A percentile compares a stretch with the other conserved stretches of the same genome.
These are phyloP conservation scores for Polytolypa hystricis DNA, from an alignment of 2,329 filamentous ascomycete species.

Conservation along the genomic window DNA sequence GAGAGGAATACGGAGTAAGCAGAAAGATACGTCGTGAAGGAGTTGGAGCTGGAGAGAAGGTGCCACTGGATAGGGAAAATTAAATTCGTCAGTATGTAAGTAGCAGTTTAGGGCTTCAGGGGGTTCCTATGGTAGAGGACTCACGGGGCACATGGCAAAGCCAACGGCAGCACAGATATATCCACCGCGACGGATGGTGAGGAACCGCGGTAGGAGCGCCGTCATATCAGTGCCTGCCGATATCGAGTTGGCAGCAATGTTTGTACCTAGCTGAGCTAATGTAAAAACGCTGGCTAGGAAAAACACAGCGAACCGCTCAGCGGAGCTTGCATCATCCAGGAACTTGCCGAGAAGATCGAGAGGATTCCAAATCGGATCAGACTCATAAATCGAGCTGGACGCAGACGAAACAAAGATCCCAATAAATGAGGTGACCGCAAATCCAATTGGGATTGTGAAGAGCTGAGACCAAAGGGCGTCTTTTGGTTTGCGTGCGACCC, in stretches of 20 bases:
- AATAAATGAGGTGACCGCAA: conserved; percentile 73
- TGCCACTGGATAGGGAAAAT: conserved; percentile 37
- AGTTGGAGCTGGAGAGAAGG: conserved; percentile 61
- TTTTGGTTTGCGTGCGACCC: conserved; percentile 65
- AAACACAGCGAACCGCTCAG: conserved; percentile 63
- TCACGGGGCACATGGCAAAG: conserved; percentile 70
- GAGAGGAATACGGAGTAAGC: conserved; percentile 92
- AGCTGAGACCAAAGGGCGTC: conserved; percentile 76
- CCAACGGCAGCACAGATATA: conserved; percentile 75
- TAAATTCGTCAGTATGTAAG: conserved; percentile 7
- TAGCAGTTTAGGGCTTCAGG: too few species aligned
- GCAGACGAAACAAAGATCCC: conserved; percentile 69
- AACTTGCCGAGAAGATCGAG: conserved; percentile 56
- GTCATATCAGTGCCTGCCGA: conserved; percentile 76
- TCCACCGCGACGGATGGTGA: conserved; percentile 77
- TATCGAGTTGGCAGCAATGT: conserved; percentile 77
- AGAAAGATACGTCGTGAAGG: conserved; percentile 84
- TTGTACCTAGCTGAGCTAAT: conserved; percentile 73
- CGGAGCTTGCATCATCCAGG: conserved; percentile 56
- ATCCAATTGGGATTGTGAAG: conserved; percentile 58
- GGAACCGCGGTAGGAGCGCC: conserved; percentile 63
- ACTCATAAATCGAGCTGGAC: conserved; percentile 49
- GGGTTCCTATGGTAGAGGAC: conserved; percentile 4
- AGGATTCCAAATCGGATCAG: conserved; percentile 61
- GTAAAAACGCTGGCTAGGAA: conserved; percentile 60